Base-by-base conservation (phyloP, 1,139 yeast species). In the Saccharomyces hybrid region DNA sequence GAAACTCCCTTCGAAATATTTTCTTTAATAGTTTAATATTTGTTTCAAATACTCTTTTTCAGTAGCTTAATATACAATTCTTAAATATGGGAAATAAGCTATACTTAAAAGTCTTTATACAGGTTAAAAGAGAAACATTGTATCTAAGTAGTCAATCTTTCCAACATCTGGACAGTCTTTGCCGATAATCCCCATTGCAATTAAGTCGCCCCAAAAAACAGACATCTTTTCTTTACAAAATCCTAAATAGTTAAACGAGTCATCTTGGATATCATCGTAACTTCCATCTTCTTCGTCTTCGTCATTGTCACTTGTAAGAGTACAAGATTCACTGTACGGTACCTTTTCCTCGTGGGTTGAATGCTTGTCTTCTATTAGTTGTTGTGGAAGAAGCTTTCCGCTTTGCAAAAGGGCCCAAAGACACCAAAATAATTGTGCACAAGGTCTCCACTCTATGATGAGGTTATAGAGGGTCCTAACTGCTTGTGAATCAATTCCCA, bases 351-450 rank as follows among this genome's bases (percentile, higher is more conserved):
- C 57, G 26, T 48, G 14, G 11, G 12, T 48, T 9, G 48, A 55
- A 51, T 62, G 69, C 31, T 63, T 54, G 48, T 59, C 61, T 29
- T 61, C 61, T 34, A 51, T 58, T 7, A 52, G 62, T 9, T 54
- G 64, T 46, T 60, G 64, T 49, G 66, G 59, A 26, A 64, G 64
- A 16, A 38, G 44, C 44, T 16, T 38, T 34, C 86, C 87, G 64
- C 80, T 79, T 71, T 88, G 96, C 48, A 93, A 80, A 53, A 93
- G 78, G 0, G 96, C 98, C 99, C 99, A 93, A 27, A 90, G 69
- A 19, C 86, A 78, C 99, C 99, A 93, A 66, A 79, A 82, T 5
- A 88, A 76, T 54, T 85, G 86, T 19, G 83, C 91, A 0, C 88
- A 75, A 0, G 95, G 81, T 63, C 97, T 79, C 97, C 97, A 91